Percentiles rank a stretch among this genome's conserved stretches.
Conservation (phyloP, 2,329 filamentous ascomycete genomes). For the Didymella arachidicola region DNA sequence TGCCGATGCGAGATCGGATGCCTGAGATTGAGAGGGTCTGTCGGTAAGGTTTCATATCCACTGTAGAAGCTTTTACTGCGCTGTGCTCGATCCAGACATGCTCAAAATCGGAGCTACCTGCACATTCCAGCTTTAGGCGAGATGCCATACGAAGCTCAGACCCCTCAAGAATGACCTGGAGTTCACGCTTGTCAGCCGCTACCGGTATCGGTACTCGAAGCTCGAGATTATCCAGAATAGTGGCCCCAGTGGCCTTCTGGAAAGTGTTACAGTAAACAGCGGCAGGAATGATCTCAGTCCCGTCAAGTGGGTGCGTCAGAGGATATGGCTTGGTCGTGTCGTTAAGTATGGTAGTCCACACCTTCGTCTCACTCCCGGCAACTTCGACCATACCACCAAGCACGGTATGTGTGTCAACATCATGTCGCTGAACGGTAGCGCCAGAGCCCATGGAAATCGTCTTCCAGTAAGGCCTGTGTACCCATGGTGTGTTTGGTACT, state of each 20-base stretch:
- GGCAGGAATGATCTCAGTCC: constrained; percentile 56
- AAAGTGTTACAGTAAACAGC: constrained; percentile 55
- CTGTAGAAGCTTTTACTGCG: constrained; percentile 25
- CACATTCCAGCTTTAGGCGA: constrained; percentile 31
- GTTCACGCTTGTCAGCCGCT: constrained; percentile 41
- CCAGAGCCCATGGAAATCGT: constrained; percentile 15
- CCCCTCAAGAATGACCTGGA: constrained; percentile 50
- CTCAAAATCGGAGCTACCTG: constrained; percentile 8
- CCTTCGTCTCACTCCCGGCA: constrained; percentile 19
- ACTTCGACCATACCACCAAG: constrained; percentile 24
- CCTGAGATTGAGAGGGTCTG: constrained; percentile 33
- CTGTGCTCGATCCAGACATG: constrained; percentile 49
- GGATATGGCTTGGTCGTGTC: constrained; percentile 54
- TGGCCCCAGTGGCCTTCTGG: constrained; percentile 42
- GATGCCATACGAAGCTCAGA: constrained; percentile 48
- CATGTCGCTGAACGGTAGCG: constrained; percentile 18
- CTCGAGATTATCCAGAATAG: constrained; percentile 43
- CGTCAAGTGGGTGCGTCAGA: constrained; percentile 51
- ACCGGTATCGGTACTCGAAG: constrained; percentile 51
- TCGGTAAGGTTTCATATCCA: constrained; percentile 17
- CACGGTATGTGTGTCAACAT: constrained; percentile 27
- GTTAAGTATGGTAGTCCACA: constrained; percentile 47
- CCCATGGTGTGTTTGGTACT: constrained; percentile 39
- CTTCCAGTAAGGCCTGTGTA: constrained; percentile 32
- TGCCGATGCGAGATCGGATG: constrained; percentile 40